Conservation (phyloP, 2,329 filamentous ascomycete genomes). For the Teratosphaeria epicoccoides region DNA sequence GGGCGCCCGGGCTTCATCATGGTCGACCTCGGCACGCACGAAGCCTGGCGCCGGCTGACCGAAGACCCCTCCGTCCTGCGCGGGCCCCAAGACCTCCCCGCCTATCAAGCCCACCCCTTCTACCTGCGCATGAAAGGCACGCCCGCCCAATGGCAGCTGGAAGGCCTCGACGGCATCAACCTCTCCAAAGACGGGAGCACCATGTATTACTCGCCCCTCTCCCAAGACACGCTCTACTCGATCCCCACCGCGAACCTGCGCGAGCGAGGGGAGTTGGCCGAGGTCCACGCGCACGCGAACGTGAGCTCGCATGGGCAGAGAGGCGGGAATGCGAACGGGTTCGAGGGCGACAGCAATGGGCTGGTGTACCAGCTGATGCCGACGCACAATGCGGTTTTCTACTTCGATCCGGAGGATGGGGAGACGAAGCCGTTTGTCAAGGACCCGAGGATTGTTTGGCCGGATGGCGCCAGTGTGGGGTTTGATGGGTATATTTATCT, state of each 20-base stretch:
- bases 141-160: slow-evolving; percentile 17
- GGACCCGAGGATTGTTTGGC: slow-evolving; percentile 37
- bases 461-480: slow-evolving; percentile 32
- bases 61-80: slow-evolving; percentile 25
- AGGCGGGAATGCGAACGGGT: slow-evolving; percentile 38
- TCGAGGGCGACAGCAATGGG: slow-evolving; percentile 34
- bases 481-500: slow-evolving; percentile 39
- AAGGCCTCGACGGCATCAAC: slow-evolving; percentile 31
- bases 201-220: slow-evolving; percentile 36
- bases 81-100: slow-evolving; percentile 21
- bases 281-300: slow-evolving; percentile 35
- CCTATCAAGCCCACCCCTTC: slow-evolving; percentile 23
- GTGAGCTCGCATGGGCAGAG: slow-evolving; percentile 37
- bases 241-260: slow-evolving; percentile 24
- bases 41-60: slow-evolving; percentile 31
- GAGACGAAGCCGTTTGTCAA: slow-evolving; percentile 30
- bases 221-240: slow-evolving; percentile 27
- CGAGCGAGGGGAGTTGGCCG: slow-evolving; percentile 24
- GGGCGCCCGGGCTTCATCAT: slow-evolving; percentile 39
- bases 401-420: slow-evolving; percentile 31
- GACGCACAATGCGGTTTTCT: slow-evolving; percentile 36
- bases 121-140: slow-evolving; percentile 20
- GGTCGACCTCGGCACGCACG: slow-evolving; percentile 33
- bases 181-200: slow-evolving; percentile 27
- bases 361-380: slow-evolving; percentile 39